A percentile compares a stretch with the other conserved stretches of the same genome.
These are phyloP conservation scores for Russula ochroleuca DNA, from an alignment of 768 basidiomycete genomes.

Conservation along the genomic window DNA sequence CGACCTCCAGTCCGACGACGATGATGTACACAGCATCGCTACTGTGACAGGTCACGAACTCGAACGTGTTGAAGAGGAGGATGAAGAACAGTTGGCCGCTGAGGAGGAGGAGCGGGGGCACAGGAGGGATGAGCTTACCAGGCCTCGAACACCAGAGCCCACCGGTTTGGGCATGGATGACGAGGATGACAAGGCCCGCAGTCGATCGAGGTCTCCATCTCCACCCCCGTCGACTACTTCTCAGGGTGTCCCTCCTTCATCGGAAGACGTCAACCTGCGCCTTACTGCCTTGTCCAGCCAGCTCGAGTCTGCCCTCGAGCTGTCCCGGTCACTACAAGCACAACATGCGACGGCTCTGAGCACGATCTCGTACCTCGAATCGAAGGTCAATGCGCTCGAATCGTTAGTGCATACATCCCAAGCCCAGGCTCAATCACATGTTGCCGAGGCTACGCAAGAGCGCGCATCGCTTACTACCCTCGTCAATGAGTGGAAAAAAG, in stretches of 20 bases:
- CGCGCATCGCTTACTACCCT: slow-evolving; percentile 50
- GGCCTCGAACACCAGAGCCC: slow-evolving; percentile 81
- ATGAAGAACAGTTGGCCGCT: slow-evolving; percentile 51
- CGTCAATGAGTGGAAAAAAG: slow-evolving; percentile 68
- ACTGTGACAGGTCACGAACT: slow-evolving; percentile 69
- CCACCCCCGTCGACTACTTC: slow-evolving; percentile 27
- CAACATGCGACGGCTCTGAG: slow-evolving; percentile 74
- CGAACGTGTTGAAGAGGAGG: slow-evolving; percentile 71
- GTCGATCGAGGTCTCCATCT: slow-evolving; percentile 29
- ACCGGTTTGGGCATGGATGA: slow-evolving; percentile 51
- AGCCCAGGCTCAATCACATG: slow-evolving; percentile 39
- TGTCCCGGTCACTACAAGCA: slow-evolving; percentile 67
- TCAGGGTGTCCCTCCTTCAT: slow-evolving; percentile 31
- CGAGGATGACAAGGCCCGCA: slow-evolving; percentile 43
- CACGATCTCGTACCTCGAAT: slow-evolving; percentile 65
- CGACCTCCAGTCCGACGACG: slow-evolving; percentile 40
- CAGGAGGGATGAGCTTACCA: slow-evolving; percentile 53
- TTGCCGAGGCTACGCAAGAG: slow-evolving; percentile 36
- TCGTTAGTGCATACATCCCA: slow-evolving; percentile 52
- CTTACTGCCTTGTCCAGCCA: slow-evolving; percentile 62
- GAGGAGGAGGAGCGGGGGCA: slow-evolving; percentile 44
- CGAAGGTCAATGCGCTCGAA: slow-evolving; percentile 67
- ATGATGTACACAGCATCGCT: slow-evolving; percentile 64
- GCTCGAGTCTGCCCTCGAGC: slow-evolving; percentile 68
- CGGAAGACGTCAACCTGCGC: slow-evolving; percentile 58